Base-by-base conservation (phyloP, 352 stramenopile species). In the Phytophthora crassamura region DNA sequence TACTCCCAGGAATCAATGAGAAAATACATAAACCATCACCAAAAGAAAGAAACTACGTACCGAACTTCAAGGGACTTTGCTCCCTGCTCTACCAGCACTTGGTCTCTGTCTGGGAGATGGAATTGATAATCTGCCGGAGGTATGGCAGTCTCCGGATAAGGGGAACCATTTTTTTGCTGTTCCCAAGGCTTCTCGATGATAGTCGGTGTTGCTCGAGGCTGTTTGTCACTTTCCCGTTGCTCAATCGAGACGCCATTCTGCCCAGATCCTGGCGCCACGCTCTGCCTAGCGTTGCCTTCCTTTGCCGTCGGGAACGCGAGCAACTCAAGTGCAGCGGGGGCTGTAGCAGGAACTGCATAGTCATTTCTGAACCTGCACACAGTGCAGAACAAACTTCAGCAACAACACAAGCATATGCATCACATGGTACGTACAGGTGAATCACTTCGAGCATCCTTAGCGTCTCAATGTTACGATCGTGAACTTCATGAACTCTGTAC, bases 1-100 rank as follows among this genome's bases (percentile, higher is more conserved):
- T 88, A 35, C 7, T 30, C 25, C 25, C 25, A 30, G 25, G 25
- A 30, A 30, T 7, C 4, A 30, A 30, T 30, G 25, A 30, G 25
- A 30, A 30, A 30, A 30, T 30, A 30, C 25, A 5, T 30, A 30
- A 30, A 30, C 25, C 25, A 30, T 28, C 7, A 38, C 11, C 15
- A 52, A 57, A 7, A 14, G n/a, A 48, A 7, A n/a, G n/a, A 22
- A 51, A 10, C 9, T 33, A 63, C 63, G 35, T 41, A 91, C 83
- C 83, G 72, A 61, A 91, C 89, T 55, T 90, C 81, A 32, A 91
- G 69, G 2, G 69, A 82, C 63, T 91, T 91, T 35, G 48, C 28
- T 34, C 83, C 83, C 33, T 59, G 77, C 16, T 76, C 79, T 16
- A 91, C 73, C 36, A 79, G 55, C 20, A 72, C 61, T 7, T 83